Conservation (phyloP, 1,139 yeast species). For the Hyphopichia buzzinii region DNA sequence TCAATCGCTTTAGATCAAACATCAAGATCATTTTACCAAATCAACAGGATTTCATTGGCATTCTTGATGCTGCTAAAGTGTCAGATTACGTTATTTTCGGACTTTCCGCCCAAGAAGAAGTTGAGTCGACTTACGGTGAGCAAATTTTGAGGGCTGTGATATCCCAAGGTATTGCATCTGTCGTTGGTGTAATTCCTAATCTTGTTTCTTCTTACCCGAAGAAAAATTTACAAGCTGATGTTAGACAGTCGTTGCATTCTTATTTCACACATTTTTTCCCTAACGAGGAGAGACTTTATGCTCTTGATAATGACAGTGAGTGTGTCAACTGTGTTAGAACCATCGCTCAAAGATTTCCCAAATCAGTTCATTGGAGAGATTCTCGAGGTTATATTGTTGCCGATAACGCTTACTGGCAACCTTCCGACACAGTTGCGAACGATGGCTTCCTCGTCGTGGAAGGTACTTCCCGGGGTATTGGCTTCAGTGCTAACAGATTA, state of each 20-base stretch:
- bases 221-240: constrained; percentile 73
- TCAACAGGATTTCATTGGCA: constrained; percentile 58
- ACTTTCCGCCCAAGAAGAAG: constrained; percentile 81
- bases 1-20: constrained; percentile 70
- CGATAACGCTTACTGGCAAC: constrained; percentile 50
- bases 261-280: constrained; percentile 92
- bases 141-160: constrained; percentile 83
- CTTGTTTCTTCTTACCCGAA: constrained; percentile 64
- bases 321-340: constrained; percentile 68
- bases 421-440: constrained; percentile 29
- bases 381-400: constrained; percentile 83
- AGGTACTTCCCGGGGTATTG: constrained; percentile 86
- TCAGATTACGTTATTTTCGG: constrained; percentile 89
- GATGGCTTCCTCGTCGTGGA: constrained; percentile 52
- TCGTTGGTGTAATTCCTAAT: constrained; percentile 79
- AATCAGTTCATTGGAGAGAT: constrained; percentile 88
- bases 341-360: constrained; percentile 84
- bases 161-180: constrained; percentile 88
- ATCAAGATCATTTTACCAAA: constrained; percentile 77
- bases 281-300: constrained; percentile 70
- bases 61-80: constrained; percentile 83
- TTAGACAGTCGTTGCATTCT: constrained; percentile 76
- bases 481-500: constrained; percentile 72
- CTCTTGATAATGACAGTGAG: constrained; percentile 68
- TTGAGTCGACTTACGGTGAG: constrained; percentile 78